Evolutionary conservation across 2,329 filamentous ascomycete species (phyloP).

Genomic region (Cryphonectria parasitica): DNA sequence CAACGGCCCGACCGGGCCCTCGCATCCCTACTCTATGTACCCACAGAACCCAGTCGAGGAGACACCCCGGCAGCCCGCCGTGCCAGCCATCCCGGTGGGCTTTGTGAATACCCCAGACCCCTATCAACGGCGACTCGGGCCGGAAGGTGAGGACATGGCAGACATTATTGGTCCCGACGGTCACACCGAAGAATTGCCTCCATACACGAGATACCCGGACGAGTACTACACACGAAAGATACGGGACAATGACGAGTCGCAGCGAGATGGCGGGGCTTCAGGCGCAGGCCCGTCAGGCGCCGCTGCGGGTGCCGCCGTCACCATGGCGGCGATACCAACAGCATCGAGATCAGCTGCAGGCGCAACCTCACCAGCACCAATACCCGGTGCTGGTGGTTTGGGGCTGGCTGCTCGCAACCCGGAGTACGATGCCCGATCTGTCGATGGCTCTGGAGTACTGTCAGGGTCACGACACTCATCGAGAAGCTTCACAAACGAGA

Average conservation of each 20-base stretch:
- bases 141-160: constrained; percentile 83
- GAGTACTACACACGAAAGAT: constrained; percentile 65
- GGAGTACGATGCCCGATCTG: constrained; percentile 58
- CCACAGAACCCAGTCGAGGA: constrained; percentile 74
- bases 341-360: constrained; percentile 17
- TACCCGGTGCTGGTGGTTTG: constrained; percentile 63
- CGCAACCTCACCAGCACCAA: constrained; percentile 34
- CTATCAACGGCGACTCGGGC: constrained; percentile 74
- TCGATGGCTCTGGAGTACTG: constrained; percentile 55
- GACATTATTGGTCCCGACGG: constrained; percentile 87
- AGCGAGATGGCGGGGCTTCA: constrained; percentile 23
- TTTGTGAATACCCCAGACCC: constrained; percentile 70
- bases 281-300: constrained; percentile 11
- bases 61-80: constrained; percentile 42
- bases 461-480: constrained; percentile 56
- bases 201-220: constrained; percentile 88
- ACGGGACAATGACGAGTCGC: constrained; percentile 35
- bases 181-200: constrained; percentile 87
- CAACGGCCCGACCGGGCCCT: constrained; percentile 66
- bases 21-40: constrained; percentile 87
- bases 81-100: constrained; percentile 65
- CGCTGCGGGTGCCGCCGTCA: constrained; percentile 9
- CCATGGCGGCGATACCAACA: constrained; percentile 28
- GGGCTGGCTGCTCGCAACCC: constrained; percentile 65
- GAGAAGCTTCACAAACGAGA: constrained; percentile 55